Evolutionary conservation across 2,329 filamentous ascomycete genomes (phyloP), one percentile per base, ranked within the genome.

Genomic region (Aureobasidium mangrovei): DNA sequence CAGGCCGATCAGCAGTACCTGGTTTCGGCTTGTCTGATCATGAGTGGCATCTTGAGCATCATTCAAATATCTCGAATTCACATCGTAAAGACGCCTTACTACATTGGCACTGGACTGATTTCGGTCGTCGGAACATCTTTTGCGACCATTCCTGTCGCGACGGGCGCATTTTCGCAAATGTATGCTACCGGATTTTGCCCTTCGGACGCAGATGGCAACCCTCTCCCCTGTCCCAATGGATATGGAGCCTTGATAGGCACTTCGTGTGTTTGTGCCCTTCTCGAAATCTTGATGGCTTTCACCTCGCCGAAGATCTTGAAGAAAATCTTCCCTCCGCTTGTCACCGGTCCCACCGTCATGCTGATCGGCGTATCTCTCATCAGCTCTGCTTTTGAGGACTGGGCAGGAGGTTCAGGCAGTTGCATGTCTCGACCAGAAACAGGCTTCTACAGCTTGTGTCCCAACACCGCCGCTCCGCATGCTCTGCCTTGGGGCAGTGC

Each of bases 101-200:
- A 82, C 59, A 70, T 90, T 56, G 86, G 88, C 8, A 93, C 88
- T 0, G 88, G 88, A 2, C 71, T 93, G 27, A 83, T 93, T 56
- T 88, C 85, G 0, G 88, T 90, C 3, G 85, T 89, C 3, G 86
- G 85, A 12, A 85, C 88, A 12, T 88, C 86, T 0, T 91, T 91
- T 65, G 77, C 85, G 43, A 84, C 86, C 57, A 88, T 91, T 57
- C 80, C 85, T 3, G 81, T 90, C 28, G 85, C 86, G 1, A 79
- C 78, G 32, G 85, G 86, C 44, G 85, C 83, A 3, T 79, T 93
- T 40, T 67, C 74, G 2, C 86, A 91, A 65, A 91, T 91, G 85
- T 91, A 91, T 66, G 73, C 72, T 45, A 86, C 84, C 55, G 87
- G 87, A 4, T 85, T 78, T 59, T 86, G 83, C 58, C 82, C 81